Evolutionary conservation across 1,284 basidiomycete species (phyloP).

Genomic region (Earliella scabrosa): DNA sequence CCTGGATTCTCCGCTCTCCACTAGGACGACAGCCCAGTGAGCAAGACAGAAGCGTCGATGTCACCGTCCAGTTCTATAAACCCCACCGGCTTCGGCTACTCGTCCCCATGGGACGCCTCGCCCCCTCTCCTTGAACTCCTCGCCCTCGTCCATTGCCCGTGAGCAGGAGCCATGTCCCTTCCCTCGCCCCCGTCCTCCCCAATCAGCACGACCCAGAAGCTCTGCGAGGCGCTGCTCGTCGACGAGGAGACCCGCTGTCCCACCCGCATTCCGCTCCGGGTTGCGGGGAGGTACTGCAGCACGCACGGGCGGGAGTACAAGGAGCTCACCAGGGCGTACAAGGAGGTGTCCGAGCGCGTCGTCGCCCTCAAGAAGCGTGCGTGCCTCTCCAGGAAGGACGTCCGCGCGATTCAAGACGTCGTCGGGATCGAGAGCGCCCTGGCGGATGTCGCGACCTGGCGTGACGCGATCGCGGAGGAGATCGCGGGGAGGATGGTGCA

Average conservation of each 20-base stretch:
- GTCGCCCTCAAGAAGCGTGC: not conserved
- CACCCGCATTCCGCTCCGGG: not conserved
- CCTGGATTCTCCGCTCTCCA: too few relatives aligned
- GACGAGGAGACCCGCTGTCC: constrained; percentile 6
- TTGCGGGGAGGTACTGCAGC: constrained; percentile 1
- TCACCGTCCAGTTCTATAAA: not conserved
- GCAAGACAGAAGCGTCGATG: not conserved
- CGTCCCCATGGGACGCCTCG: too few relatives aligned
- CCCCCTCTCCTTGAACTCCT: too few relatives aligned
- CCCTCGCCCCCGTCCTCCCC: not conserved
- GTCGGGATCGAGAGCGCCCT: not conserved
- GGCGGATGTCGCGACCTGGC: not conserved
- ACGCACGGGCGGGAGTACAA: constrained; percentile 7
- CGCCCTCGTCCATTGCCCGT: too few relatives aligned
- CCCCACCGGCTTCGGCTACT: too few relatives aligned
- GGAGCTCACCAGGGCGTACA: constrained; percentile 11
- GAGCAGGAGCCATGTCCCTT: not conserved
- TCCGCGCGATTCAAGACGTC: not conserved
- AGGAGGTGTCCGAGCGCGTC: constrained; percentile 3
- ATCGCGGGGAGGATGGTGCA: constrained; percentile 5
- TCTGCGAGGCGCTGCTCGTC: constrained; percentile 8
- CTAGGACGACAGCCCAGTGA: too few relatives aligned
- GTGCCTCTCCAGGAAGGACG: not conserved
- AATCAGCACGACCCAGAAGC: not conserved
- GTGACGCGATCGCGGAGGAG: constrained; percentile 5